phyloP scores from a whole-genome alignment of 2,329 filamentous ascomycete genomes.

The Hawksworthiomyces lignivorus region DNA sequence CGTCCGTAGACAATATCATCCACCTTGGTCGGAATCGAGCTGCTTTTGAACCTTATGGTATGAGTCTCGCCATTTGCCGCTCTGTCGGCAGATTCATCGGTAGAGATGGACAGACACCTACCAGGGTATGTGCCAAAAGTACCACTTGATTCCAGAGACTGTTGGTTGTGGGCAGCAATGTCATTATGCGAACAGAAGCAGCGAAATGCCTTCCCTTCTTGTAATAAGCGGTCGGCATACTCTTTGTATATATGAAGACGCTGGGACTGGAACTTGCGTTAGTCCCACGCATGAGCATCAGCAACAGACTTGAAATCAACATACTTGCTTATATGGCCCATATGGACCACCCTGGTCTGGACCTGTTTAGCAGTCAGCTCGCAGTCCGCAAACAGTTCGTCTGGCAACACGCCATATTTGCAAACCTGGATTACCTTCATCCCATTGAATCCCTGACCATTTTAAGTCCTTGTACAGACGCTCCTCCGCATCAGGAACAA shows the following conservation, averaged over 20 bases:
- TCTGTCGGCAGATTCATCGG: conserved; percentile 61
- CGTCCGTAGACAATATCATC: conserved; percentile 73
- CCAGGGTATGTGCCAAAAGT: conserved; percentile 43
- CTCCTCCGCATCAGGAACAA: conserved; percentile 71
- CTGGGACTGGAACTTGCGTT: conserved; percentile 54
- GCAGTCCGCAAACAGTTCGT: too few species aligned
- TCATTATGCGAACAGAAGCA: conserved; percentile 81
- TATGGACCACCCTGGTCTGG: conserved; percentile 73
- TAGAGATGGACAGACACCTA: conserved; percentile 61
- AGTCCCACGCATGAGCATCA: conserved; percentile 5
- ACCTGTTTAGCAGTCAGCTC: conserved; percentile 39
- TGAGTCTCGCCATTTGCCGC: conserved; percentile 62
- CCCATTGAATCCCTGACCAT: conserved; percentile 89
- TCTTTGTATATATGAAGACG: conserved; percentile 64
- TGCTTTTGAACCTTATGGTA: conserved; percentile 68
- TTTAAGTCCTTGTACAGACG: conserved; percentile 69
- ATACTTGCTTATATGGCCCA: conserved; percentile 79
- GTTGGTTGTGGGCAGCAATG: conserved; percentile 57
- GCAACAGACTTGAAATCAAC: neutral
- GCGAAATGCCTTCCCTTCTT: conserved; percentile 71
- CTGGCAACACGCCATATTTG: too few species aligned
- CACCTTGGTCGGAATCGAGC: conserved; percentile 55
- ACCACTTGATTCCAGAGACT: conserved; percentile 48
- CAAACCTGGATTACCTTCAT: conserved; percentile 68
- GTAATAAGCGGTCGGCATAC: conserved; percentile 62